Percentiles rank a stretch among this genome's conserved stretches.
These are phyloP conservation scores for Gnomoniopsis sp. DNA, from an alignment of 2,329 filamentous ascomycete genomes.

Conservation along the genomic window DNA sequence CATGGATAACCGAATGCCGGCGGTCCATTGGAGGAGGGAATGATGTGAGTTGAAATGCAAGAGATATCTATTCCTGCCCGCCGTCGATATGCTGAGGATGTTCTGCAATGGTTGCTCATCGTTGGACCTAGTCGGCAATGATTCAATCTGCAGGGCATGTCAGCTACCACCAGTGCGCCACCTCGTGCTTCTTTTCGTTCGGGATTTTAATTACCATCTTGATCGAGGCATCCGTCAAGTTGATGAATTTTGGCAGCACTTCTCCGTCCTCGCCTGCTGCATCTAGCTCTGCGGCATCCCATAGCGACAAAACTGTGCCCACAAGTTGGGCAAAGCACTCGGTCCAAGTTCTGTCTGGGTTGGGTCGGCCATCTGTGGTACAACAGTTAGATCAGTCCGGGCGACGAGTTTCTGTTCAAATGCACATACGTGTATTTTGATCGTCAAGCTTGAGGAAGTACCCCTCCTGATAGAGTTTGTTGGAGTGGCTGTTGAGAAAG, in stretches of 20 bases:
- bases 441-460: conserved; percentile 98
- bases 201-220: conserved; percentile 73
- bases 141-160: conserved; percentile 64
- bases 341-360: conserved; percentile 83
- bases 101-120: conserved; percentile 84
- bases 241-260: conserved; percentile 68
- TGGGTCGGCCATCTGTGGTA: conserved; percentile 74
- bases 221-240: conserved; percentile 93
- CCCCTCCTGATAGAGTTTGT: conserved; percentile 96
- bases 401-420: conserved; percentile 6
- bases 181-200: not conserved
- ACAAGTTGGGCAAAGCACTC: conserved; percentile 97
- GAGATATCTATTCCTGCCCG: conserved; percentile 90
- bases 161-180: conserved; percentile 11
- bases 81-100: conserved; percentile 92
- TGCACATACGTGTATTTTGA: conserved; percentile 78
- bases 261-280: conserved; percentile 73
- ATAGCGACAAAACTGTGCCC: conserved; percentile 89
- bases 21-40: conserved; percentile 92
- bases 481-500: conserved; percentile 89
- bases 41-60: conserved; percentile 95
- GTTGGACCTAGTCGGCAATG: conserved; percentile 75
- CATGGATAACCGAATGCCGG: conserved; percentile 88
- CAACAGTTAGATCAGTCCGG: conserved; percentile 21
- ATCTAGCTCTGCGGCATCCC: conserved; percentile 92